Evolutionary conservation across 83 land plant species (phyloP).

Genomic region (Thuja plicata): DNA sequence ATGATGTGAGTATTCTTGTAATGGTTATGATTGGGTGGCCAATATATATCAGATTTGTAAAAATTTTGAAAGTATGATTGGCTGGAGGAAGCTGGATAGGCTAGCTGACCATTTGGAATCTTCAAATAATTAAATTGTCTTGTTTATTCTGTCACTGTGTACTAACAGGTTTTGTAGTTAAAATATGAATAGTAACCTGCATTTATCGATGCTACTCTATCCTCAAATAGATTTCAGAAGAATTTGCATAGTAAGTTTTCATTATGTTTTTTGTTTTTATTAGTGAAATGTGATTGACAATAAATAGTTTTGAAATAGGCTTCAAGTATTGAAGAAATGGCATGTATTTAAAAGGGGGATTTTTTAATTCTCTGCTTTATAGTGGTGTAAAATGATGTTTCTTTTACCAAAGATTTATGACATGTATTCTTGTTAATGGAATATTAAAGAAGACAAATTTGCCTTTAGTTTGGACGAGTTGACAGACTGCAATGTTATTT

Average conservation of each 20-base stretch:
- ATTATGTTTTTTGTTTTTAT: background rate
- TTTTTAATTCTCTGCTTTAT: background rate
- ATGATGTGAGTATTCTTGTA: background rate
- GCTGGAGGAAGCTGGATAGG: background rate
- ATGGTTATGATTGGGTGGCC: background rate
- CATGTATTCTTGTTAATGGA: background rate
- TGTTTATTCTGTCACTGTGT: background rate
- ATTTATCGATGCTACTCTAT: background rate
- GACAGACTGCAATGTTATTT: constrained; percentile 3
- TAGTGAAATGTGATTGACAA: background rate
- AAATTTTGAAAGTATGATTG: background rate
- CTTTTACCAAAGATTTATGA: background rate
- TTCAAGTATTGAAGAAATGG: background rate
- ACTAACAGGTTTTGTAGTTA: background rate
- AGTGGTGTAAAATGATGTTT: background rate
- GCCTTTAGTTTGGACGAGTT: background rate
- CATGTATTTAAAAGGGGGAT: background rate
- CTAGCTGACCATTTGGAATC: background rate
- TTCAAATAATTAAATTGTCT: background rate
- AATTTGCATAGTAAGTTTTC: background rate
- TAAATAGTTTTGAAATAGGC: background rate
- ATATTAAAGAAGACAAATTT: background rate
- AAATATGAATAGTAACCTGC: constrained; percentile 4
- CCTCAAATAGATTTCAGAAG: background rate
- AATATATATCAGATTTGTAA: background rate